phyloP scores from a whole-genome alignment of 1,284 basidiomycete species.

The Boletus mariae region DNA sequence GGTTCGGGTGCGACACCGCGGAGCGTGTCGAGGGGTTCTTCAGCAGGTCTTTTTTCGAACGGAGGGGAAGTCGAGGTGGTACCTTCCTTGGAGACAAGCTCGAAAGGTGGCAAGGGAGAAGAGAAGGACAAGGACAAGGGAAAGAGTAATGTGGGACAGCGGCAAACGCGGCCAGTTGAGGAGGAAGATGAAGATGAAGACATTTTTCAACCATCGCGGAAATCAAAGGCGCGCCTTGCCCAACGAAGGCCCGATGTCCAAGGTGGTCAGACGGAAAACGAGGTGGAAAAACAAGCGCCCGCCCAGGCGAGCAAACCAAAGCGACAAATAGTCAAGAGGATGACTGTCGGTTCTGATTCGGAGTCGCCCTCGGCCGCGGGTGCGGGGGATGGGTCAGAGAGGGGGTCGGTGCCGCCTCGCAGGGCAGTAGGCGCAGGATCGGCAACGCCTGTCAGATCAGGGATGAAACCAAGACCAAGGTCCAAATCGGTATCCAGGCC shows the following conservation, averaged over 20 bases:
- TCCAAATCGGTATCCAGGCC: conserved; percentile 7
- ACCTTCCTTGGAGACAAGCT: neutral
- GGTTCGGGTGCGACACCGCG: neutral
- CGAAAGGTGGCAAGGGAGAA: neutral
- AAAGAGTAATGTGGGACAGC: neutral
- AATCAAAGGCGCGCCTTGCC: neutral
- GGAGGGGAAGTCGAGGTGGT: conserved; percentile 23
- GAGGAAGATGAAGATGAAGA: conserved; percentile 1
- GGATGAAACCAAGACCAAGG: conserved; percentile 27
- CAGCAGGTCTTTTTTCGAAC: conserved; percentile 1
- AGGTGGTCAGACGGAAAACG: neutral
- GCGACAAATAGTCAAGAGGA: neutral
- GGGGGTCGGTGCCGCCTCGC: conserved; percentile 13
- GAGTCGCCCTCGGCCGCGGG: neutral
- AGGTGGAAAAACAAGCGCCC: neutral
- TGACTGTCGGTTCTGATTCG: neutral
- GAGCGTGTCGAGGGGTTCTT: conserved; percentile 8
- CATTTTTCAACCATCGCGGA: neutral
- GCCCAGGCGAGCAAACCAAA: neutral
- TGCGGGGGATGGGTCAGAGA: conserved; percentile 4
- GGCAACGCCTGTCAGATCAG: conserved; percentile 26
- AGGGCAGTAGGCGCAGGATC: conserved; percentile 2
- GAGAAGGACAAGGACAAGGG: neutral
- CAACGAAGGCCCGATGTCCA: neutral
- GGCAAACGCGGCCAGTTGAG: neutral